Base-by-base conservation (phyloP, 441 rosid genomes). In the Corymbia citriodora region DNA sequence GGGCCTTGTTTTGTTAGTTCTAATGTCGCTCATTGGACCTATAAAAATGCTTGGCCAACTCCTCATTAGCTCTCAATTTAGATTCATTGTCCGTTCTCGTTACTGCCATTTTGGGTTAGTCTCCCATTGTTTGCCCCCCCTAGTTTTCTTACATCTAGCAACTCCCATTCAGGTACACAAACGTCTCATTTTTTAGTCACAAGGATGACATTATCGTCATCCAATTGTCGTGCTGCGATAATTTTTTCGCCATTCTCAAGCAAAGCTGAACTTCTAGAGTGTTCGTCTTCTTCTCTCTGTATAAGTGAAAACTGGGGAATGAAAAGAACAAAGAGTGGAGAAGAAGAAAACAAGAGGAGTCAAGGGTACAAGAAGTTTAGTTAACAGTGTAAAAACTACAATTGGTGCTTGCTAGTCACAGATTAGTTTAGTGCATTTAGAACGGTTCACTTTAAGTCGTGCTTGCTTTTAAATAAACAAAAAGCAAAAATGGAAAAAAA, bases 261-360 rank as follows among this genome's bases (percentile, higher is more conserved):
- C 74, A 15, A 65, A 0, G 33, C 36, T n/a, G 0, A n/a, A n/a
- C 74, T 0, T 2, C 3, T 4, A 10, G 1, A 8, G 74, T n/a
- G 74, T n/a, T 15, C n/a, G 36, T 65, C 19, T 65, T 65, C 72
- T n/a, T 65, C 0, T 65, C 74, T 65, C 36, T 65, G 36, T 65
- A 65, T 65, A 7, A n/a, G 18, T 9, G 74, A 0, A n/a, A n/a
- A 15, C 10, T 65, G 74, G 36, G 72, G 3, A n/a, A 65, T 15
- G 36, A n/a, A n/a, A 65, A 65, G 72, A 65, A 65, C 74, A 65
- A n/a, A n/a, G 19, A n/a, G 8, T 23, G 10, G 6, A 36, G 74
- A n/a, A 65, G 36, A 63, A 63, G 70, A 65, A 3, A 36, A 14
- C 74, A 1, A 19, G 6, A 57, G 63, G 63, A 57, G 29, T 57